Conservation (phyloP, 2,329 filamentous ascomycete species). For the Fusarium dimerum region DNA sequence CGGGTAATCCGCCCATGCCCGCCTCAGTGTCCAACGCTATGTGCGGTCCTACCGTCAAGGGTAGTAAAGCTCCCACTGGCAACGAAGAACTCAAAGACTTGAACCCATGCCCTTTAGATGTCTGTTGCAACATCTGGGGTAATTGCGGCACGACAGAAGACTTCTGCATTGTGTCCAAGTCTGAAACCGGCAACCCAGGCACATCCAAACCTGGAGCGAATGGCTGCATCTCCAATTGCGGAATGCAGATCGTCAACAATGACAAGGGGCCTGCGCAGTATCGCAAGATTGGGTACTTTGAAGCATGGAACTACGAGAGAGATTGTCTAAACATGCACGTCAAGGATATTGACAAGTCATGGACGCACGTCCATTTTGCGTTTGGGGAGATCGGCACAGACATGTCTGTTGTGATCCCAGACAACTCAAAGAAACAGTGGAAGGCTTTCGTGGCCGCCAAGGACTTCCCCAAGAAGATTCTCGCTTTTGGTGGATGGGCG, state of each 20-base stretch:
- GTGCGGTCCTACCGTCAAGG: no score
- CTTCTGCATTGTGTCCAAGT: constrained; percentile 36
- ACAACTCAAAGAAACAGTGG: constrained; percentile 21
- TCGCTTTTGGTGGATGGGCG: constrained; percentile 33
- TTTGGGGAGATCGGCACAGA: constrained; percentile 34
- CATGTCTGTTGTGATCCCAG: constrained; percentile 14
- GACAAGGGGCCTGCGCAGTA: constrained; percentile 1
- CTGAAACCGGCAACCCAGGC: constrained; percentile 37
- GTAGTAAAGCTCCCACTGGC: no score
- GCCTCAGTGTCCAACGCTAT: no score
- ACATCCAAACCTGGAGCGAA: constrained; percentile 32
- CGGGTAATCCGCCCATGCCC: no score
- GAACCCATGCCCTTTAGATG: constrained; percentile 34
- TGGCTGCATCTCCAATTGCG: constrained; percentile 34
- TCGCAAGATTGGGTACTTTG: constrained; percentile 28
- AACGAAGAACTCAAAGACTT: constrained; percentile 23
- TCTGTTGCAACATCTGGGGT: constrained; percentile 40
- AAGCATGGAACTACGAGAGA: constrained; percentile 35
- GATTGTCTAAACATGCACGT: constrained; percentile 30
- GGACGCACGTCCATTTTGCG: constrained; percentile 39
- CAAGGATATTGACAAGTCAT: constrained; percentile 11
- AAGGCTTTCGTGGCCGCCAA: constrained; percentile 16
- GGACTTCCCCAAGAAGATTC: constrained; percentile 24
- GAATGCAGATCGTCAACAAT: constrained; percentile 23
- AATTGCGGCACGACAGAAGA: constrained; percentile 42